Base-by-base conservation (phyloP, 2,329 filamentous ascomycete species). In the Kalmusia sp. region DNA sequence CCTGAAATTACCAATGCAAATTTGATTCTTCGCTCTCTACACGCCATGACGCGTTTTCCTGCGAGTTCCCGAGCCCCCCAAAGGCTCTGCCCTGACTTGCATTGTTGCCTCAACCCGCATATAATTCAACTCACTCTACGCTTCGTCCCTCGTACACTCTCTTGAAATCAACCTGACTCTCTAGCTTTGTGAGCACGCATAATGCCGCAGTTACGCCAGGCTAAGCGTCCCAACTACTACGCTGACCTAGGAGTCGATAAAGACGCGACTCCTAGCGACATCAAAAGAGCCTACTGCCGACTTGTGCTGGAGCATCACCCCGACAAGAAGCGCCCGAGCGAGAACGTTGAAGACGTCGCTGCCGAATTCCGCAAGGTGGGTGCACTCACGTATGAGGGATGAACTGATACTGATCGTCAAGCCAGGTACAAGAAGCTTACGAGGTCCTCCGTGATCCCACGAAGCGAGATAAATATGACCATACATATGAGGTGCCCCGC, bases 331-430 rank as follows among this genome's bases (percentile, higher is more conserved):
- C 6, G 6, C 27, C 27, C 27, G 27, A 12, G 27, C 27, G 6
- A 28, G 12, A 28, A 6, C 12, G 27, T 28, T n/a, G n/a, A n/a
- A n/a, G 41, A 30, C 22, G 31, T 37, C 15, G 21, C 44, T 6
- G 44, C 44, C 8, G 31, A 37, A 7, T 47, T 47, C n/a, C 44
- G 44, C 7, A 47, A 47, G 44, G 44, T 47, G 15, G 15, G 43
- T n/a, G 11, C 38, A 25, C 14, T 25, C 17, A 21, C 15, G 17
- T 2, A 2, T 34, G 15, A 12, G 7, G 6, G 27, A 28, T 35
- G 3, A 39, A 5, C 21, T 21, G 15, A 5, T 34, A 9, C 30
- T 45, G 21, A 45, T 12, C 4, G 4, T 34, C 5, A 15, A 4
- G 4, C 4, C 6, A 45, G 43, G 43, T 45, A 1, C 44, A 47